These are phyloP conservation scores for Camellia oleifera DNA, from an alignment of 179 eudicot species.

Conservation along the genomic window DNA sequence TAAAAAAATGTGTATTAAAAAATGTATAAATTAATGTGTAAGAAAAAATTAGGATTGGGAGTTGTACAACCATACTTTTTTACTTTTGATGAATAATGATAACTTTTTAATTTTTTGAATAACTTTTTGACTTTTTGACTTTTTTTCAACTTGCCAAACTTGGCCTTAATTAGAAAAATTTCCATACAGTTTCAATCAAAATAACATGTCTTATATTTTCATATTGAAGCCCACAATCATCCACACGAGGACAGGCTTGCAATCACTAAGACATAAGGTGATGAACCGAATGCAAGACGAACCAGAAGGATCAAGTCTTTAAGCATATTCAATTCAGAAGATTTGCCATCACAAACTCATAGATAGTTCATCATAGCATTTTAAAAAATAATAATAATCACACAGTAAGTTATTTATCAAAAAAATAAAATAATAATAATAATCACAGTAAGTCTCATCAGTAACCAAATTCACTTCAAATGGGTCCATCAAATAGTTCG, in stretches of 20 bases:
- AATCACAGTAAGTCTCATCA: background rate
- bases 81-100: no score
- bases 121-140: no score
- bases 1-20: no score
- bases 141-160: no score
- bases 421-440: background rate
- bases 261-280: background rate
- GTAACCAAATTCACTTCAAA: conserved; percentile 1
- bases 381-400: no score
- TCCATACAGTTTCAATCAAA: background rate
- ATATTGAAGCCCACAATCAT: background rate
- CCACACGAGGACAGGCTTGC: background rate
- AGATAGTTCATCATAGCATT: no score
- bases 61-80: no score
- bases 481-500: background rate
- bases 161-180: background rate
- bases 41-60: no score
- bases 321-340: background rate
- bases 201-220: background rate
- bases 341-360: background rate
- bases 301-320: background rate
- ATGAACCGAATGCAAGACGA: background rate
- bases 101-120: no score
- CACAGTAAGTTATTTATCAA: background rate
- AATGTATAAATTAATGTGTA: no score